Conservation (phyloP, 2,329 filamentous ascomycete species). For the Claviceps capensis region DNA sequence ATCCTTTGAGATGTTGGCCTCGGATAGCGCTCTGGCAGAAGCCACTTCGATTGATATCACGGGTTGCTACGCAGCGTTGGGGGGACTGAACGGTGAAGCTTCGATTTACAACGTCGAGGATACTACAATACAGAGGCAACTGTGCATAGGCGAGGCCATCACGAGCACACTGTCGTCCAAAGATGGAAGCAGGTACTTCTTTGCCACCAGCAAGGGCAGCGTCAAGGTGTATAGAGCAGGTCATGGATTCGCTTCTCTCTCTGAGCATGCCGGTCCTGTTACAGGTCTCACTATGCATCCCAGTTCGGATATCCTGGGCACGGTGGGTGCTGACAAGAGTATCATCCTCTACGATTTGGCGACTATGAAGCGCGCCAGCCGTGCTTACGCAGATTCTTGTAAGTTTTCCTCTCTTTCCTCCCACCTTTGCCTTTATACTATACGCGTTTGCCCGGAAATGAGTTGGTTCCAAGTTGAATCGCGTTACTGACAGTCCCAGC, state of each 20-base stretch:
- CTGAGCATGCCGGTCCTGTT: constrained; percentile 71
- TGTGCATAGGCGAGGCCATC: constrained; percentile 54
- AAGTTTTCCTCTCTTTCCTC: constrained; percentile 24
- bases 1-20: constrained; percentile 29
- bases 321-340: constrained; percentile 82
- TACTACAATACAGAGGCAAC: constrained; percentile 51
- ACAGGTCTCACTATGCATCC: constrained; percentile 73
- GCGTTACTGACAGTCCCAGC: constrained; percentile 29
- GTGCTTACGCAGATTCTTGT: constrained; percentile 71
- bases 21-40: constrained; percentile 29
- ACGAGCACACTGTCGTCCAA: constrained; percentile 53
- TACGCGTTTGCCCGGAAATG: not conserved
- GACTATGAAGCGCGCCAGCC: constrained; percentile 53
- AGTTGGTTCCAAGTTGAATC: not conserved
- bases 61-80: constrained; percentile 57
- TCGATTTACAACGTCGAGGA: constrained; percentile 63
- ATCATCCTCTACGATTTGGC: constrained; percentile 78
- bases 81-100: constrained; percentile 59
- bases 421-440: not conserved
- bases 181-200: constrained; percentile 42
- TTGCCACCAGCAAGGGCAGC: constrained; percentile 61
- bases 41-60: constrained; percentile 35
- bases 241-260: constrained; percentile 52
- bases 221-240: constrained; percentile 71
- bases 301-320: constrained; percentile 68